A percentile compares a stretch with the other conserved stretches of the same genome.
These are phyloP conservation scores for Fulvia fulva DNA, from an alignment of 2,329 filamentous ascomycete genomes.

Conservation along the genomic window DNA sequence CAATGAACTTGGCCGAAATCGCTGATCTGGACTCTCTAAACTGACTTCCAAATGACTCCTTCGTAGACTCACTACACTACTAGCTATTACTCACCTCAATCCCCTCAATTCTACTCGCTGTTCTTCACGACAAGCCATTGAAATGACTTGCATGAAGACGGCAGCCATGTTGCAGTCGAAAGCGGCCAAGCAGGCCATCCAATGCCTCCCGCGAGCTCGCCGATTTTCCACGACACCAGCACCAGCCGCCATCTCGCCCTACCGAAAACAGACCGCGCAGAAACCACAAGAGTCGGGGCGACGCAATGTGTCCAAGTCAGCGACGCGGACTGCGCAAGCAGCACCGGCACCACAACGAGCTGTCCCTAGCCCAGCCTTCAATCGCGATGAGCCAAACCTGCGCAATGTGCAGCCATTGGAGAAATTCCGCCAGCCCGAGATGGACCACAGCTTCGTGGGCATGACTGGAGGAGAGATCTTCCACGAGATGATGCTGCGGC, in stretches of 20 bases:
- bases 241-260: constrained; percentile 42
- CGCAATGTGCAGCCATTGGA: constrained; percentile 44
- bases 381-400: constrained; percentile 40
- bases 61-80: neutral
- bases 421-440: constrained; percentile 46
- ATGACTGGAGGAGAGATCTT: constrained; percentile 96
- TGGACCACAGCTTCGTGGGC: constrained; percentile 71
- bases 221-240: constrained; percentile 42
- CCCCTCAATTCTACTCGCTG: neutral
- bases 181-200: constrained; percentile 35
- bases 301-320: constrained; percentile 38
- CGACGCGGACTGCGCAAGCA: constrained; percentile 43
- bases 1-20: neutral
- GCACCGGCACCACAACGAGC: constrained; percentile 39
- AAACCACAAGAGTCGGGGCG: constrained; percentile 16
- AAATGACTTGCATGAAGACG: constrained; percentile 16
- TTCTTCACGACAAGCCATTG: neutral
- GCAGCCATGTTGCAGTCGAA: constrained; percentile 32
- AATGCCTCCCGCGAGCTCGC: constrained; percentile 39
- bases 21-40: neutral
- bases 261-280: constrained; percentile 27
- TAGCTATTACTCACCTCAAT: neutral
- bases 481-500: constrained; percentile 97
- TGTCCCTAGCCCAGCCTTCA: constrained; percentile 48
- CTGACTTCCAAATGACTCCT: neutral